These are phyloP conservation scores for Euphrasia confusa DNA, from an alignment of 257 asterid species.

Conservation along the genomic window DNA sequence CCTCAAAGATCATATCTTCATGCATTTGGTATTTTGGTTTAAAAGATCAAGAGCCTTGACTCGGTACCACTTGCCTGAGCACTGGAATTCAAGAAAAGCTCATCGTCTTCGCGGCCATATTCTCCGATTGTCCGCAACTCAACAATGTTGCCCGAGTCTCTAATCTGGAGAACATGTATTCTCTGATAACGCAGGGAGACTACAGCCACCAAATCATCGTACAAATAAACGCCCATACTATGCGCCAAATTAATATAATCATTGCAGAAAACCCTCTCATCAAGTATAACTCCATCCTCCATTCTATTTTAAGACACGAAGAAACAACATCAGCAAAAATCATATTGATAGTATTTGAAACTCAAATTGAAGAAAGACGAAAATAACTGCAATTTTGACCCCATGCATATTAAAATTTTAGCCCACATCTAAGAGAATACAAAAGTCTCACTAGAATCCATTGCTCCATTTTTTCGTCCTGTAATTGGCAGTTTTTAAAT, in stretches of 20 bases:
- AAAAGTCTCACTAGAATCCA: too few relatives aligned
- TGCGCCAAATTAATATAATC: conserved; percentile 91
- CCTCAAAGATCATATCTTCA: background rate
- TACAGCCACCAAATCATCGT: conserved; percentile 89
- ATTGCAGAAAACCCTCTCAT: conserved; percentile 76
- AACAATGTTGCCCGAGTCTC: conserved; percentile 90
- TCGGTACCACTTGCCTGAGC: conserved; percentile 11
- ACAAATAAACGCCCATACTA: conserved; percentile 83
- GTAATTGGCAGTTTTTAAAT: too few relatives aligned
- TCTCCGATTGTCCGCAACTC: conserved; percentile 82
- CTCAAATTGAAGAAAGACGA: background rate
- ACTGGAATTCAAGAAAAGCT: background rate
- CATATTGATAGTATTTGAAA: background rate
- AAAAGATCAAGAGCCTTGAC: conserved; percentile 26
- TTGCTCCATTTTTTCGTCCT: too few relatives aligned
- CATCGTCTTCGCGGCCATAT: conserved; percentile 39
- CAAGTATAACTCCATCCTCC: conserved; percentile 88
- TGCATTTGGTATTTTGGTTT: too few relatives aligned
- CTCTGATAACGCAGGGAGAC: conserved; percentile 92
- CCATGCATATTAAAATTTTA: too few relatives aligned
- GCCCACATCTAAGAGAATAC: too few relatives aligned
- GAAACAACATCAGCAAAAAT: background rate
- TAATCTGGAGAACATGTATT: conserved; percentile 90
- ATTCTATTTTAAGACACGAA: conserved; percentile 41
- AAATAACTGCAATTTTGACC: background rate